Evolutionary conservation across 2,329 filamentous ascomycete genomes (phyloP).

Genomic region (Fusarium anguioides): DNA sequence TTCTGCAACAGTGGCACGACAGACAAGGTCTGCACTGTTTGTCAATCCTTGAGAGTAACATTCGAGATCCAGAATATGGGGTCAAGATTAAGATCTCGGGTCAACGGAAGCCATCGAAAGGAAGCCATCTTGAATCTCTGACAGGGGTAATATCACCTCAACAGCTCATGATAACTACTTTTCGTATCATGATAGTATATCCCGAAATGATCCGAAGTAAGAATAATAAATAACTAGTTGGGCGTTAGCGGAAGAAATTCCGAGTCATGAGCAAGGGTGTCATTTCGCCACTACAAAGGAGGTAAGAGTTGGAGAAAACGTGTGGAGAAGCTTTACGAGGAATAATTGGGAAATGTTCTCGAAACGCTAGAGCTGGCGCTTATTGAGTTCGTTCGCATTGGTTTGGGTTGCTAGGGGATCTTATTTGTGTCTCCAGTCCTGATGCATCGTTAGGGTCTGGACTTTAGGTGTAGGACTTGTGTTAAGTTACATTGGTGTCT

Average conservation of each 20-base stretch:
- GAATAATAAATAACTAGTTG: not conserved
- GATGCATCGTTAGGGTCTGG: slow-evolving; percentile 1
- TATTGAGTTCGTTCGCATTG: not conserved
- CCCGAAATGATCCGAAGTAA: slow-evolving; percentile 27
- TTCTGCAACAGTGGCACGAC: slow-evolving; percentile 18
- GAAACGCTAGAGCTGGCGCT: slow-evolving; percentile 2
- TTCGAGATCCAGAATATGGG: not conserved
- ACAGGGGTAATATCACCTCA: not conserved
- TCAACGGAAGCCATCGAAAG: not conserved
- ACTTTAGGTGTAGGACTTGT: not conserved
- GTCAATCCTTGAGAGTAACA: not conserved
- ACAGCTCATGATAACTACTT: not conserved
- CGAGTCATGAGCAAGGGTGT: not conserved
- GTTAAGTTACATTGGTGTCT: slow-evolving; percentile 15
- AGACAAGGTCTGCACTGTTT: not conserved
- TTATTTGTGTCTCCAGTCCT: slow-evolving; percentile 1
- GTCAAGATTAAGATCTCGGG: not conserved
- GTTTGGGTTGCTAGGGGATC: too few relatives aligned
- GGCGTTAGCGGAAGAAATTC: slow-evolving; percentile 4
- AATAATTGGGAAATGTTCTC: slow-evolving; percentile 2
- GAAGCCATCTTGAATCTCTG: not conserved
- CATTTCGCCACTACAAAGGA: not conserved
- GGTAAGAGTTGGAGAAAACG: slow-evolving; percentile 7
- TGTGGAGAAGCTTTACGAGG: slow-evolving; percentile 1
- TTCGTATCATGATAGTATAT: not conserved